A percentile compares a stretch with the other conserved stretches of the same genome.
Conservation (phyloP, 176 grass and related monocot genomes). For the Hsuehochloa calcarea region DNA sequence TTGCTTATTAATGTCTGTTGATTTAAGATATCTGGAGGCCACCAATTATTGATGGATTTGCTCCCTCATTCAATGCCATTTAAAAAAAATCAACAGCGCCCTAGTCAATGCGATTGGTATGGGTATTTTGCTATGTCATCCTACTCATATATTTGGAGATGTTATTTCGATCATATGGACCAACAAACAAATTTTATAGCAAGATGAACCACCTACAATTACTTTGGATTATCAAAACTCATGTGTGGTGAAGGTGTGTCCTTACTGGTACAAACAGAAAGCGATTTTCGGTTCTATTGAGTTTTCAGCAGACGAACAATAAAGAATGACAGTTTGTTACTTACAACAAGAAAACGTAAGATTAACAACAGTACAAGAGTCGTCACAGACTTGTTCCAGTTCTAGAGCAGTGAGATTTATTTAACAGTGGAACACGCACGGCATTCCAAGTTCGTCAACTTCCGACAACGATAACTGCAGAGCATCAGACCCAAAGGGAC, state of each 20-base stretch:
- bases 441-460: background rate
- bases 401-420: background rate
- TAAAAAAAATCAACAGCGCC: background rate
- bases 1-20: background rate
- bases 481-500: background rate
- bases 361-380: background rate
- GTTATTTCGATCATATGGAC: background rate
- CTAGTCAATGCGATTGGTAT: background rate
- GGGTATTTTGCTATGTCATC: background rate
- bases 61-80: background rate
- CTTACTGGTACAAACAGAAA: background rate
- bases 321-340: background rate
- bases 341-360: background rate
- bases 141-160: background rate
- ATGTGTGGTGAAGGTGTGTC: background rate
- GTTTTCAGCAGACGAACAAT: background rate
- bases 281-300: background rate
- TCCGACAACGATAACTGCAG: background rate
- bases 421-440: background rate
- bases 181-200: background rate
- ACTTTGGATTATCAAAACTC: background rate
- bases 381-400: background rate
- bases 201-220: background rate
- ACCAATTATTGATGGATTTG: background rate
- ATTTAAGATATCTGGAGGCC: background rate